phyloP scores from a whole-genome alignment of 345 rosid genomes.

The Gossypium mustelinum region DNA sequence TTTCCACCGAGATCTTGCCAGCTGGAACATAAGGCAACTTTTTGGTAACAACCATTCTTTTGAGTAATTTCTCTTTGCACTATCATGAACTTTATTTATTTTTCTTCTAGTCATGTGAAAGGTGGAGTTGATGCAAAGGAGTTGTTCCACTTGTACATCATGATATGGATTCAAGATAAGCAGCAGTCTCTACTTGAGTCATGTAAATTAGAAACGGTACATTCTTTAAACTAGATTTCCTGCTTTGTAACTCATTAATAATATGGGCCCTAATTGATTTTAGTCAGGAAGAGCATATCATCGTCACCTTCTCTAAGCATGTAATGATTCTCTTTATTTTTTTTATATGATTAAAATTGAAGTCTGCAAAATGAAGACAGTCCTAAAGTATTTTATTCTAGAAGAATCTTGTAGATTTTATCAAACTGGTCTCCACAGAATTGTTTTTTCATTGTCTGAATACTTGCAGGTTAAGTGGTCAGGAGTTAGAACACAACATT shows the following conservation, averaged over 20 bases:
- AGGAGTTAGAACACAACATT: conserved; percentile 88
- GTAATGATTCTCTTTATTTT: background rate
- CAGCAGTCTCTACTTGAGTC: conserved; percentile 82
- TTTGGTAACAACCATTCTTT: conserved; percentile 7
- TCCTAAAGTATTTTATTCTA: background rate
- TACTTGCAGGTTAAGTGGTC: conserved; percentile 84
- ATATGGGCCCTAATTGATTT: background rate
- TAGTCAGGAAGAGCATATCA: background rate
- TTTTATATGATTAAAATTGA: background rate
- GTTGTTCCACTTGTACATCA: conserved; percentile 82
- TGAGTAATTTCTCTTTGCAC: conserved; percentile 10
- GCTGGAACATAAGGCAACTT: conserved; percentile 74
- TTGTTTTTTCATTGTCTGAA: conserved; percentile 11
- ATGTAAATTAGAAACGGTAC: conserved; percentile 90
- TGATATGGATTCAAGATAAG: conserved; percentile 95
- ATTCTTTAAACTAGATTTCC: background rate
- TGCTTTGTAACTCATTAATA: background rate
- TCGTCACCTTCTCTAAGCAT: background rate
- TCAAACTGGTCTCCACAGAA: background rate
- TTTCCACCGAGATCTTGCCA: conserved; percentile 86
- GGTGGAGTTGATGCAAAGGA: conserved; percentile 98
- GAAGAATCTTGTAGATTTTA: background rate
- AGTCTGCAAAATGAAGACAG: background rate
- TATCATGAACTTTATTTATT: background rate
- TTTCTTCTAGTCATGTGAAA: conserved; percentile 64